Base-by-base conservation (phyloP, 345 rosid species). In the Brassica rapa region DNA sequence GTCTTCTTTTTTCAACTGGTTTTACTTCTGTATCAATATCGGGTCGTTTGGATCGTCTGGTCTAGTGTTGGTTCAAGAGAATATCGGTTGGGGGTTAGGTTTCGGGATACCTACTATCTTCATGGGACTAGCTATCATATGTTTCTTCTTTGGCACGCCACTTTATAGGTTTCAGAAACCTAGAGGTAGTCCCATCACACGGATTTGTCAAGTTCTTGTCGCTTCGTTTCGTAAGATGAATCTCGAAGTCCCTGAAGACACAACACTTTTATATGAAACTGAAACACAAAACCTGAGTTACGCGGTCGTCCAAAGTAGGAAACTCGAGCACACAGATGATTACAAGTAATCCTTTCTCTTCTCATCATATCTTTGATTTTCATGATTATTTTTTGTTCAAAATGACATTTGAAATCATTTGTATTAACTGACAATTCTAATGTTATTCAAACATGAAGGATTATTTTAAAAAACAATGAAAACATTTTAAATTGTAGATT, bases 141-240 rank as follows among this genome's bases (percentile, higher is more conserved):
- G 56, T 49, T 49, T 49, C 56, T 49, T 49, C 56, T 49, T 49
- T 49, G 56, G 56, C 56, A 49, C 56, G 56, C 56, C 56, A n/a
- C 56, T 49, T n/a, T 49, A 49, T 49, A 49, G 56, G 56, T n/a
- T 49, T 49, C 56, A n/a, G 56, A 49, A 49, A 49, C 56, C 56
- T 49, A 14, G 1, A 49, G 56, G 56, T 49, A 49, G 56, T 49
- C 56, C 56, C 56, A 49, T n/a, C 56, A 49, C 56, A 49, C 56
- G 56, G 16, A 49, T 49, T 49, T n/a, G 7, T 5, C 56, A 49
- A 49, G 56, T 49, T n/a, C 56, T 49, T 49, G 19, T 49, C 56
- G 56, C 56, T 49, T 49, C 56, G 56, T 49, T 49, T n/a, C 56
- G 56, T 49, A 49, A 49, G 56, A 49, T 49, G 21, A n/a, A 49